Conservation (phyloP, 208 protist genomes). For the Herpetomonas tarakana region DNA sequence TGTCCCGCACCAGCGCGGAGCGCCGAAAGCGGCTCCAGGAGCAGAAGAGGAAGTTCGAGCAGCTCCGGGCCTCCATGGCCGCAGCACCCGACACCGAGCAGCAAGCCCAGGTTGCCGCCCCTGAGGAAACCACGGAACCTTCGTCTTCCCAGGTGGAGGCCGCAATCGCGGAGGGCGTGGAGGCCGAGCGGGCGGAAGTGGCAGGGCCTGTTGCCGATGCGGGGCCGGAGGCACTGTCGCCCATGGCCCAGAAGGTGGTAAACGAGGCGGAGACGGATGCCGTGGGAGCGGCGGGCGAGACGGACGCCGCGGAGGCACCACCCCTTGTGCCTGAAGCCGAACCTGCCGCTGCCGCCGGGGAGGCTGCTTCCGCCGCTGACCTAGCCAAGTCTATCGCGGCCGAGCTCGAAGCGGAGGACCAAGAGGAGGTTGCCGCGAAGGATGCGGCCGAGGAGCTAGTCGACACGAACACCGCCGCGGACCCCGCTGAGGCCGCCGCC, state of each 20-base stretch:
- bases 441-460: constrained; percentile 6
- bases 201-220: constrained; percentile 4
- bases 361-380: constrained; percentile 6
- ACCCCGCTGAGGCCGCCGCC: neutral
- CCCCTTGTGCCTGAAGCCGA: constrained; percentile 12
- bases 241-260: neutral
- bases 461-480: neutral
- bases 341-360: constrained; percentile 9
- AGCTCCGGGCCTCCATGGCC: neutral
- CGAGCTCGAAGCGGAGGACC: constrained; percentile 12
- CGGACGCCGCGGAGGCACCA: constrained; percentile 8
- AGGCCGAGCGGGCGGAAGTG: constrained; percentile 6
- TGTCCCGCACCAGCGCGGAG: neutral
- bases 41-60: neutral
- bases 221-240: constrained; percentile 11
- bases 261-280: neutral
- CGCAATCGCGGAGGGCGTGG: neutral
- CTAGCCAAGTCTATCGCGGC: constrained; percentile 12
- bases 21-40: constrained; percentile 1
- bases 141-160: neutral
- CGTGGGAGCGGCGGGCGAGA: neutral
- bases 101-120: neutral
- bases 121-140: neutral
- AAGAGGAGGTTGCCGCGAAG: constrained; percentile 9
- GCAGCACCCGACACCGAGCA: neutral